These are phyloP conservation scores for Artemisia argyi DNA, from an alignment of 129 eudicot genomes.

Conservation along the genomic window DNA sequence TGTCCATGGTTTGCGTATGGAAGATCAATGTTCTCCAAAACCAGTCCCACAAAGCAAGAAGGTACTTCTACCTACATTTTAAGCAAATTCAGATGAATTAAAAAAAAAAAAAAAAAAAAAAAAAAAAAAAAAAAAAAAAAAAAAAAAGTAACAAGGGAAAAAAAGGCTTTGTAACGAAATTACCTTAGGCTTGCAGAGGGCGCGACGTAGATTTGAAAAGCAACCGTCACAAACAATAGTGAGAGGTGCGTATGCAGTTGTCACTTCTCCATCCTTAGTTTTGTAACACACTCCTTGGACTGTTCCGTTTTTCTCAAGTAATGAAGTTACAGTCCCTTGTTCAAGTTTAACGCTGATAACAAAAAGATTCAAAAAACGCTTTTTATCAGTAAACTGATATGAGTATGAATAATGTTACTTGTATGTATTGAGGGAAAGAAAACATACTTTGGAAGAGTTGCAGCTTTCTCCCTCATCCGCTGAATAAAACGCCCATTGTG, in stretches of 20 bases:
- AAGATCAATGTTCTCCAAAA: slow-evolving; percentile 53
- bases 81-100: slow-evolving; percentile 2
- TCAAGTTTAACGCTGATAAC: slow-evolving; percentile 39
- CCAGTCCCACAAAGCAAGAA: slow-evolving; percentile 57
- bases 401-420: neutral
- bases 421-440: slow-evolving; percentile 2
- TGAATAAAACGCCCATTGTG: slow-evolving; percentile 62
- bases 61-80: slow-evolving; percentile 54
- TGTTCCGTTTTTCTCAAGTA: slow-evolving; percentile 42
- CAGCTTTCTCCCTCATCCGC: slow-evolving; percentile 64
- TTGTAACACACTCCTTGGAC: slow-evolving; percentile 47
- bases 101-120: slow-evolving; percentile 11
- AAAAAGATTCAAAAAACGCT: neutral
- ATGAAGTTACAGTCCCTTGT: slow-evolving; percentile 60
- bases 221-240: slow-evolving; percentile 58
- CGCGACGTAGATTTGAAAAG: slow-evolving; percentile 50
- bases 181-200: slow-evolving; percentile 54
- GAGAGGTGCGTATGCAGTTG: slow-evolving; percentile 48
- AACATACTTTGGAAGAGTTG: slow-evolving; percentile 50
- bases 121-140: slow-evolving; percentile 14
- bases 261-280: slow-evolving; percentile 42
- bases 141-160: neutral
- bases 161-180: too few relatives aligned
- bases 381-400: slow-evolving; percentile 2
- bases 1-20: slow-evolving; percentile 61